Evolutionary conservation across 805 yeast species (phyloP).

Genomic region (Starmerella roubikii): DNA sequence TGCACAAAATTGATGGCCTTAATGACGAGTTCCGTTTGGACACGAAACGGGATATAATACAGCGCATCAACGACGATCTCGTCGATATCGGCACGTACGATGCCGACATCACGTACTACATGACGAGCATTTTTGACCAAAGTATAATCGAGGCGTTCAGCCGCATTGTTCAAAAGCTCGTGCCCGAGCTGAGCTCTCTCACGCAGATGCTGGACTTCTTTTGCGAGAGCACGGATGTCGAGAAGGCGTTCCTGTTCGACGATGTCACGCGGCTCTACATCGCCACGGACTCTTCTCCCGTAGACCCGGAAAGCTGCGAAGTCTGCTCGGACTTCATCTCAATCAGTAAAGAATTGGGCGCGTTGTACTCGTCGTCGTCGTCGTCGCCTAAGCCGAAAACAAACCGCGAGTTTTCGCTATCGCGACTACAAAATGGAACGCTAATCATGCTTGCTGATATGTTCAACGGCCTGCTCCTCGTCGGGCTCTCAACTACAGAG

Average conservation of each 20-base stretch:
- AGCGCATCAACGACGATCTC: slow-evolving; percentile 84
- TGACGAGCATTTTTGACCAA: slow-evolving; percentile 90
- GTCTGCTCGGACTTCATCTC: slow-evolving; percentile 96
- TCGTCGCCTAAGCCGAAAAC: slow-evolving; percentile 3
- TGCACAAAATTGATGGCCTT: slow-evolving; percentile 91
- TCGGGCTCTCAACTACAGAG: slow-evolving; percentile 67
- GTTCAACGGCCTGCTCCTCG: slow-evolving; percentile 86
- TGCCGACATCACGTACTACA: slow-evolving; percentile 77
- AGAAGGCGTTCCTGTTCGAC: slow-evolving; percentile 85
- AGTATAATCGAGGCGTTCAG: slow-evolving; percentile 93
- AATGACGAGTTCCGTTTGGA: slow-evolving; percentile 88
- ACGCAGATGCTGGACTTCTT: slow-evolving; percentile 81
- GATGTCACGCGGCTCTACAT: slow-evolving; percentile 85
- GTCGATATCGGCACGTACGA: slow-evolving; percentile 82
- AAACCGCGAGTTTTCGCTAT: slow-evolving; percentile 10
- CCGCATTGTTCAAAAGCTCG: slow-evolving; percentile 78
- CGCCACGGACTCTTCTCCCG: slow-evolving; percentile 92
- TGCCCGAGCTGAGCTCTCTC: slow-evolving; percentile 74
- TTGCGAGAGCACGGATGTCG: slow-evolving; percentile 79
- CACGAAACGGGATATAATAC: slow-evolving; percentile 93
- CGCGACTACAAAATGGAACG: slow-evolving; percentile 71
- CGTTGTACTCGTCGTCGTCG: slow-evolving; percentile 22
- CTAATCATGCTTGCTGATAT: slow-evolving; percentile 73
- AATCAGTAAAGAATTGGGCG: slow-evolving; percentile 74
- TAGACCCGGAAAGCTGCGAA: slow-evolving; percentile 88